These are phyloP conservation scores for Kluyveromyces sp. DNA, from an alignment of 1,139 yeast species.

Conservation along the genomic window DNA sequence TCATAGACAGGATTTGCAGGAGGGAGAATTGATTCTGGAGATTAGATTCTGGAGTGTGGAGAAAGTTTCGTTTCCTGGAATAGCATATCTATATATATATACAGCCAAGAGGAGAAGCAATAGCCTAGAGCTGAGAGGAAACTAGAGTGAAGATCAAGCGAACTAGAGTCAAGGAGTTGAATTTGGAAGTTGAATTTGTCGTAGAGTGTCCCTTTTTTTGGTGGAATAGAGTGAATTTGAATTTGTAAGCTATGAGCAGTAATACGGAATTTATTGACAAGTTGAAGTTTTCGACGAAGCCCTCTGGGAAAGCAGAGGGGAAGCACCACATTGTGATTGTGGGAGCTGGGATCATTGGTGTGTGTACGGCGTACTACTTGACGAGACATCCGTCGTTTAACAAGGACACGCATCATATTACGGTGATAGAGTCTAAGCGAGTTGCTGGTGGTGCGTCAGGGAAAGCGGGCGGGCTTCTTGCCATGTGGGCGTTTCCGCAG, in stretches of 20 bases:
- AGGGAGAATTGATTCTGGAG: too few species aligned
- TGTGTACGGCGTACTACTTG: constrained; percentile 84
- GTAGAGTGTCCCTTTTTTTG: background rate
- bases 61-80: too few species aligned
- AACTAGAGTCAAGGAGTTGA: too few species aligned
- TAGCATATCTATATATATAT: too few species aligned
- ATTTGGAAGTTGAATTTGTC: too few species aligned
- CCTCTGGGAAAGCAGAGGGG: constrained; percentile 52
- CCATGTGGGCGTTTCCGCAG: constrained; percentile 95
- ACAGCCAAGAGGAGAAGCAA: too few species aligned
- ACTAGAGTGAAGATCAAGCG: too few species aligned
- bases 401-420: constrained; percentile 64
- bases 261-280: constrained; percentile 17
- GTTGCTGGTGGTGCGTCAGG: constrained; percentile 98
- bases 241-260: constrained; percentile 2
- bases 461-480: constrained; percentile 92
- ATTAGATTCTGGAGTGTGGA: too few species aligned
- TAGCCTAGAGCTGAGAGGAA: too few species aligned
- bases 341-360: constrained; percentile 96
- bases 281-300: constrained; percentile 36
- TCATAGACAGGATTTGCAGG: too few species aligned
- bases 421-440: constrained; percentile 81
- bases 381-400: constrained; percentile 78
- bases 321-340: constrained; percentile 66
- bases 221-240: background rate